Evolutionary conservation across 176 grass and related monocot species (phyloP).

Genomic region (Pontederia paniculata): DNA sequence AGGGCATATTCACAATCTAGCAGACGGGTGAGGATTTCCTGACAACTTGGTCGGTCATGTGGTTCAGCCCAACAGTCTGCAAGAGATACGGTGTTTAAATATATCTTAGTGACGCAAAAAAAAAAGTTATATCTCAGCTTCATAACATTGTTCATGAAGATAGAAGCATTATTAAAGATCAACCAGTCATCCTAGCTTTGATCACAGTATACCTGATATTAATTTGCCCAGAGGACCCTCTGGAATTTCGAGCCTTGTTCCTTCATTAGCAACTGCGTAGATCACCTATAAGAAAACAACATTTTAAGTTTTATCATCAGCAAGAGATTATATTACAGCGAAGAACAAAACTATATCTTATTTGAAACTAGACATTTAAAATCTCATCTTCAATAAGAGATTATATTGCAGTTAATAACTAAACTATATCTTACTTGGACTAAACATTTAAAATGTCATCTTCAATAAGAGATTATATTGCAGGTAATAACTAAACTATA

Average conservation of each 20-base stretch:
- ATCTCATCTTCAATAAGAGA: not conserved
- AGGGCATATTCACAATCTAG: slow-evolving; percentile 87
- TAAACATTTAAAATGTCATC: not conserved
- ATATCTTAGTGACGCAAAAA: not conserved
- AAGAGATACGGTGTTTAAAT: not conserved
- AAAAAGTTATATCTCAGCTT: not conserved
- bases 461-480: not conserved
- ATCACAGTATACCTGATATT: slow-evolving; percentile 49
- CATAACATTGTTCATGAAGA: not conserved
- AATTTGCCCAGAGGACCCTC: slow-evolving; percentile 85
- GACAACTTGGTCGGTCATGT: slow-evolving; percentile 67
- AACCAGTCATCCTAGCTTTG: too few relatives aligned
- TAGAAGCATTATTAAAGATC: not conserved
- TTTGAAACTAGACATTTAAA: too few relatives aligned
- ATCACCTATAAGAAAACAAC: slow-evolving; percentile 43
- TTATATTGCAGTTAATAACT: not conserved
- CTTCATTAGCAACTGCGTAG: slow-evolving; percentile 84
- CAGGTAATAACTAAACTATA: slow-evolving; percentile 10
- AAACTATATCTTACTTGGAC: too few relatives aligned
- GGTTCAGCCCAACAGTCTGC: slow-evolving; percentile 95
- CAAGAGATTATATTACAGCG: not conserved
- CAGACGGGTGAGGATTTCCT: slow-evolving; percentile 90
- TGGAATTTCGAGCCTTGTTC: slow-evolving; percentile 82
- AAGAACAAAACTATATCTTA: too few relatives aligned
- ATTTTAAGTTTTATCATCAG: not conserved